Evolutionary conservation across 2,329 filamentous ascomycete species (phyloP), one percentile per base, ranked within the genome.

Genomic region (Fusarium sp.): DNA sequence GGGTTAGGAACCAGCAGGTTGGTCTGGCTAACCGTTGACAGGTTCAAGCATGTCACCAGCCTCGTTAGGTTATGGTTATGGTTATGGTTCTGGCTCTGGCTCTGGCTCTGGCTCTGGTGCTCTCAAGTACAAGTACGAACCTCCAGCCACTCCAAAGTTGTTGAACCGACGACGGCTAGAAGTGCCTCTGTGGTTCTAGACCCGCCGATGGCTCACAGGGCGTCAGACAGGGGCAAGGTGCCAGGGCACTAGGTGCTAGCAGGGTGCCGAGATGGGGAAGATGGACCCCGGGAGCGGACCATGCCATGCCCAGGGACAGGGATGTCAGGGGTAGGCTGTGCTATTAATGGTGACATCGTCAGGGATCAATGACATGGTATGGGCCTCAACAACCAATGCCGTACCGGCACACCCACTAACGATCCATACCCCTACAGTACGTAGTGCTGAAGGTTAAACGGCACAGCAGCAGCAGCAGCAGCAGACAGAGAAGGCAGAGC

Each of bases 371-470:
- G 42, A 19, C 57, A 48, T 42, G 55, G 57, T 43, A 32, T 36
- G 42, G 28, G 24, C 42, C 36, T 39, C n/a, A 12, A 12, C 36
- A 12, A 12, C 36, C 36, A 39, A 25, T 25, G 22, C 11, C 6
- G 22, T n/a, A 42, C 35, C 50, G 15, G 42, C 35, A n/a, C 35
- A 35, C 48, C 34, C 35, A 48, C 57, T 38, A 39, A 19, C 46
- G 15, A 31, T 29, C 38, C 36, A 56, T 53, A 46, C 35, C 38
- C 35, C 50, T 65, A 19, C 19, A 19, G 19, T 19, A 19, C 19
- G 19, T 19, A 69, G 66, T 65, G 46, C 51, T 28, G 51, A 68
- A 69, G 64, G 58, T 68, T 69, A 68, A 69, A 65, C 49, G 49
- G 58, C 61, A 62, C 57, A 65, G 53, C 40, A 63, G 35, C n/a